phyloP scores from a whole-genome alignment of 805 yeast species.

The Metschnikowia reukaufii region DNA sequence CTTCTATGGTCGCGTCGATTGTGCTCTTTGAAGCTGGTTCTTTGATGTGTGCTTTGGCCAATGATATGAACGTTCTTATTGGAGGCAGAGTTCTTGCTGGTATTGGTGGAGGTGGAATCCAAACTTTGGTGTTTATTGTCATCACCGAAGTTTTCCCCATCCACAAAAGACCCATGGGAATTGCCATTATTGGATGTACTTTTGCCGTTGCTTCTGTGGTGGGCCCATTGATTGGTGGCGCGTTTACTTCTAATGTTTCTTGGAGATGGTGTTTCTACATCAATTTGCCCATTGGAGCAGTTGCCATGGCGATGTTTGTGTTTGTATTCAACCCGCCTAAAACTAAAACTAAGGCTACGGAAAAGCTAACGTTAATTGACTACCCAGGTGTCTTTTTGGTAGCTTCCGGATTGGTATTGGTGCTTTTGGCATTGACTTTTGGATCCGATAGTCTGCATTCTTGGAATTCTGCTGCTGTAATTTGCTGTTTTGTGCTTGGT shows the following conservation, averaged over 20 bases:
- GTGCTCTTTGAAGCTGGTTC: conserved; percentile 37
- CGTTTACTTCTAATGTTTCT: conserved; percentile 25
- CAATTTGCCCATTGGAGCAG: conserved; percentile 27
- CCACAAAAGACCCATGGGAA: conserved; percentile 25
- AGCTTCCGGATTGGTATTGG: conserved; percentile 23
- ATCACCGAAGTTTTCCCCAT: conserved; percentile 34
- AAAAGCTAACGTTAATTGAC: conserved; percentile 22
- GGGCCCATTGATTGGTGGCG: conserved; percentile 29
- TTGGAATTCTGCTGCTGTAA: conserved; percentile 27
- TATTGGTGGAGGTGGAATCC: conserved; percentile 39
- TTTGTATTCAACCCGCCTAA: conserved; percentile 24
- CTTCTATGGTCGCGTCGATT: conserved; percentile 26
- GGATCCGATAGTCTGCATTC: conserved; percentile 21
- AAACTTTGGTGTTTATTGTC: conserved; percentile 28
- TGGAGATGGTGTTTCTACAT: conserved; percentile 33
- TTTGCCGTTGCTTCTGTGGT: conserved; percentile 27
- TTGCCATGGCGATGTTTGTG: conserved; percentile 20
- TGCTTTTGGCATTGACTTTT: conserved; percentile 27
- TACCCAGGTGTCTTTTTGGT: conserved; percentile 23
- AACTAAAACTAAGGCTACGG: conserved; percentile 11
- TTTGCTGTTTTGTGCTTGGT: conserved; percentile 25
- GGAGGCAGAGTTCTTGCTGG: conserved; percentile 43
- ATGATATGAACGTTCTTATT: conserved; percentile 37
- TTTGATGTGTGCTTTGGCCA: conserved; percentile 38
- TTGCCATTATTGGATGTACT: conserved; percentile 21